A percentile compares a stretch with the other conserved stretches of the same genome.
Evolutionary conservation across 2,329 filamentous ascomycete species (phyloP).

Genomic region (Botrytis byssoidea): DNA sequence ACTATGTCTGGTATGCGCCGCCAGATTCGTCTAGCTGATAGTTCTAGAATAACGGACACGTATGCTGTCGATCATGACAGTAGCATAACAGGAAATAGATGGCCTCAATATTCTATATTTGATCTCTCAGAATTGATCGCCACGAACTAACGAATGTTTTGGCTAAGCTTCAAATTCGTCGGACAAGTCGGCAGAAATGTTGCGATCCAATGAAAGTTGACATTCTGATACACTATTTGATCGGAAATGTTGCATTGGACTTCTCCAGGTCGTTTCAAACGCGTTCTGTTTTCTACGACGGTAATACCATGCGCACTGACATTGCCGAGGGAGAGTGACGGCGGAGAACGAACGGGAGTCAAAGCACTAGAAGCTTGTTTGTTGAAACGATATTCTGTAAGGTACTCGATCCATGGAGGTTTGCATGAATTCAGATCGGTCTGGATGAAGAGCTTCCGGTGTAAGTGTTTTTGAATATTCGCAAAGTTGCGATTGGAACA

Average conservation of each 20-base stretch:
- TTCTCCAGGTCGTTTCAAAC: background rate
- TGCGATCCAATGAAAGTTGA: background rate
- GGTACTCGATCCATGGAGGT: background rate
- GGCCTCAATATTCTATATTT: background rate
- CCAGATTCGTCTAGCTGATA: background rate
- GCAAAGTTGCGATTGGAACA: conserved; percentile 5
- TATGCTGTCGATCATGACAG: background rate
- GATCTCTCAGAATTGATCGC: background rate
- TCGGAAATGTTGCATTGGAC: background rate
- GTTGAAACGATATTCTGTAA: background rate
- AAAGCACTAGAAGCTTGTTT: conserved; percentile 4
- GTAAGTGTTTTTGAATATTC: background rate
- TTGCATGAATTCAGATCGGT: background rate
- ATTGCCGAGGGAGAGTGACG: background rate
- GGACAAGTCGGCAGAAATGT: background rate
- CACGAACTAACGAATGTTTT: background rate
- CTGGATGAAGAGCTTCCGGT: background rate
- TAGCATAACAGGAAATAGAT: background rate
- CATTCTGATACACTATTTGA: background rate
- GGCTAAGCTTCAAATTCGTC: background rate
- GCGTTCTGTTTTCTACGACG: background rate
- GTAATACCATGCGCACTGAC: conserved; percentile 6
- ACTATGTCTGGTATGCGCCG: background rate
- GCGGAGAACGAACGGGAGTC: background rate
- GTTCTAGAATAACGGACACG: background rate